Percentiles rank a stretch among this genome's conserved stretches.
Evolutionary conservation across 345 rosid species (phyloP).

Genomic region (Capsella bursapastoris): DNA sequence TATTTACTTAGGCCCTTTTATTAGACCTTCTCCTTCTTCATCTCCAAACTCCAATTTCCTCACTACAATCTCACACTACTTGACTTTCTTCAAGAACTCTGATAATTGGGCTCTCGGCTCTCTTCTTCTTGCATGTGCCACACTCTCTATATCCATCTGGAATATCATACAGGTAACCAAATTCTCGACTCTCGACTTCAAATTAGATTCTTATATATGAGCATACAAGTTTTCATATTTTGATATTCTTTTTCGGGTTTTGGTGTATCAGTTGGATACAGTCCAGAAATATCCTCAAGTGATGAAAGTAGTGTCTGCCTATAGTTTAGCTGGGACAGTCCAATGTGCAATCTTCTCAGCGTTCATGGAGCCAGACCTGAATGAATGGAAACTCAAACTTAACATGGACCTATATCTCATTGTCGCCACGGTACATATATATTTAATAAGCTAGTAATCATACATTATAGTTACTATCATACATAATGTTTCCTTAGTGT

Average conservation of each 20-base stretch:
- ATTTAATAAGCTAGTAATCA: background rate
- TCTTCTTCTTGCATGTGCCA: slow-evolving; percentile 66
- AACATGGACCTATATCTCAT: slow-evolving; percentile 67
- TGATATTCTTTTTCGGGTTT: background rate
- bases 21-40: slow-evolving; percentile 48
- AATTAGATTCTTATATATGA: background rate
- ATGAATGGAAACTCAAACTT: slow-evolving; percentile 67
- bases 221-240: background rate
- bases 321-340: slow-evolving; percentile 72
- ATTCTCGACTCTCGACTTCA: background rate
- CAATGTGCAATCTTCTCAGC: slow-evolving; percentile 68
- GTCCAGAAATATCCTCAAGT: slow-evolving; percentile 66
- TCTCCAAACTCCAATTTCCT: slow-evolving; percentile 45
- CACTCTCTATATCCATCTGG: slow-evolving; percentile 65
- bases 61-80: slow-evolving; percentile 42
- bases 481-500: background rate
- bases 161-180: slow-evolving; percentile 65
- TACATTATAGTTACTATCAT: background rate
- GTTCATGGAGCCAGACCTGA: slow-evolving; percentile 63
- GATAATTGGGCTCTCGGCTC: slow-evolving; percentile 79
- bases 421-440: slow-evolving; percentile 52
- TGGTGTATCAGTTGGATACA: slow-evolving; percentile 55
- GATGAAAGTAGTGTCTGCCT: slow-evolving; percentile 72
- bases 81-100: slow-evolving; percentile 57
- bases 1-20: slow-evolving; percentile 63